These are phyloP conservation scores for Trichoderma sp. DNA, from an alignment of 2,329 filamentous ascomycete species.

Conservation along the genomic window DNA sequence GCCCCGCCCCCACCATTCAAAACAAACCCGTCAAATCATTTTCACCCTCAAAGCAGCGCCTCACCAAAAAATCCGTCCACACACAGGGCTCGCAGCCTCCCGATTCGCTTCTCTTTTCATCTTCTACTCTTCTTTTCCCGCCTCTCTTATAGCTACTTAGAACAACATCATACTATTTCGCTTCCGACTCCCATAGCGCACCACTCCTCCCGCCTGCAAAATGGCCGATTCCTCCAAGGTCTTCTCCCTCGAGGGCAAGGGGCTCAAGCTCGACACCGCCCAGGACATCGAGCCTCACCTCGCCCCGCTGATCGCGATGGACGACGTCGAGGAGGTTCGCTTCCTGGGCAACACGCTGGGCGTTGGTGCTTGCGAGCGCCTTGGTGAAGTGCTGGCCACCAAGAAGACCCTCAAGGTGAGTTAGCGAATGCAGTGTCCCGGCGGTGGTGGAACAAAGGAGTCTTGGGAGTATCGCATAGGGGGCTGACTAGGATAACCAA, in stretches of 20 bases:
- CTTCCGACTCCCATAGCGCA: background rate
- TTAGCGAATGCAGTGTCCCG: conserved; percentile 33
- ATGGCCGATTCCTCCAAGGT: conserved; percentile 46
- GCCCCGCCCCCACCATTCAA: conserved; percentile 40
- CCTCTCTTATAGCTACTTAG: background rate
- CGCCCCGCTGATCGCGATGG: conserved; percentile 68
- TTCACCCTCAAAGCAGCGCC: conserved; percentile 9
- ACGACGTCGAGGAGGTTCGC: conserved; percentile 80
- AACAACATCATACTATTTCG: conserved; percentile 11
- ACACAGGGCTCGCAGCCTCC: conserved; percentile 23
- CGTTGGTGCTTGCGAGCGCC: conserved; percentile 79
- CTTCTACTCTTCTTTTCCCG: background rate
- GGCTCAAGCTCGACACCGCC: conserved; percentile 87
- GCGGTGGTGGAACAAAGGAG: background rate
- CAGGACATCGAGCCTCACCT: conserved; percentile 86
- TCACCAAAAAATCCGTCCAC: conserved; percentile 15
- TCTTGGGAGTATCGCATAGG: background rate
- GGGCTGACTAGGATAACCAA: background rate
- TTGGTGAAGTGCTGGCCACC: conserved; percentile 79
- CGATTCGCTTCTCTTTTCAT: conserved; percentile 1
- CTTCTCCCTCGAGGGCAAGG: conserved; percentile 90
- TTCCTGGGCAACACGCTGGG: conserved; percentile 92
- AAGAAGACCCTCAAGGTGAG: conserved; percentile 77
- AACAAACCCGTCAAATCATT: conserved; percentile 21
- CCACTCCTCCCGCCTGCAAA: conserved; percentile 28